Percentiles rank a stretch among this genome's conserved stretches.
Conservation (phyloP, 139 green algal species). For the Micromonas commoda region DNA sequence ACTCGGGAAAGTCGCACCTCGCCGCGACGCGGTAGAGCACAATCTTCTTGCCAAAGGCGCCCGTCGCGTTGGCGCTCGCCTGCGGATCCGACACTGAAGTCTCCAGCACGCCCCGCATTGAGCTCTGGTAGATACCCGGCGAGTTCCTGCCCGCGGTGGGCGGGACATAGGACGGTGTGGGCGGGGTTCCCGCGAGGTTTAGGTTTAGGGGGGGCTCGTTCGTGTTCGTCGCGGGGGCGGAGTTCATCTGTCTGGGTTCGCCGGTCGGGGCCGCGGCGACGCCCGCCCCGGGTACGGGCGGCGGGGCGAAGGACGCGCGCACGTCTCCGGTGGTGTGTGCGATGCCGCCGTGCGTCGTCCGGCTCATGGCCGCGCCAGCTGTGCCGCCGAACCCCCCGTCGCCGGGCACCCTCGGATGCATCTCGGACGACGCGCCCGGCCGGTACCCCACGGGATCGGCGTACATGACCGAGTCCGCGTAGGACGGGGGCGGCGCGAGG, state of each 20-base stretch:
- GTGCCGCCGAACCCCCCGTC: not conserved
- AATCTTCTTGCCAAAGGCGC: slow-evolving; percentile 10
- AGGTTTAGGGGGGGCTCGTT: no score
- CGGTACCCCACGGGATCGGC: not conserved
- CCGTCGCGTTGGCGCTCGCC: slow-evolving; percentile 27
- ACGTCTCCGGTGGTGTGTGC: no score
- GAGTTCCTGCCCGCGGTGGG: no score
- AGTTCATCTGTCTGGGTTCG: no score
- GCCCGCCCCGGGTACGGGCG: no score
- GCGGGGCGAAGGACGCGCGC: no score
- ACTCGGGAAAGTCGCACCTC: slow-evolving; percentile 28
- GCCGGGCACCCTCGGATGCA: not conserved
- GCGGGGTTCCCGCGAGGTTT: no score
- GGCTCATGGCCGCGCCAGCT: not conserved
- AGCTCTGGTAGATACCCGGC: no score
- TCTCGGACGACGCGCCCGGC: not conserved
- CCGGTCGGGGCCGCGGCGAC: no score
- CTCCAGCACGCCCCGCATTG: slow-evolving; percentile 28
- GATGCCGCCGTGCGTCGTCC: not conserved
- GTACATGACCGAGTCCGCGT: slow-evolving; percentile 16
- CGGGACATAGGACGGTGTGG: no score
- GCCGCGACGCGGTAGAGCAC: slow-evolving; percentile 20
- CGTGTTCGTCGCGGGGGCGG: no score
- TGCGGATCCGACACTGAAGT: not conserved
- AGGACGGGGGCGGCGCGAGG: slow-evolving; percentile 15